These are phyloP conservation scores for Borovskyia barvae DNA, from an alignment of 208 protist genomes.

Conservation along the genomic window DNA sequence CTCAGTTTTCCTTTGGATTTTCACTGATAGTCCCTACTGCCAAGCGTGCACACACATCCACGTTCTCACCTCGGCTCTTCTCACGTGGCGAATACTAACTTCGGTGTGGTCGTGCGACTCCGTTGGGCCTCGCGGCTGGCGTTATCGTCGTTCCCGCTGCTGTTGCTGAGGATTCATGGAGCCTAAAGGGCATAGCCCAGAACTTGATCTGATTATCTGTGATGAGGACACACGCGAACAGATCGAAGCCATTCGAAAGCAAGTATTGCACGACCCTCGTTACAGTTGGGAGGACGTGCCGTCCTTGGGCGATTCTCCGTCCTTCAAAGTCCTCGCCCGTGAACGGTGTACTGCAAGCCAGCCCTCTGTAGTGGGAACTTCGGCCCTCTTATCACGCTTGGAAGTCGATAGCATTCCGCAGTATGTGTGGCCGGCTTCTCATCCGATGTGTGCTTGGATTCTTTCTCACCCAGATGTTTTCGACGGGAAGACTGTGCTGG, in stretches of 20 bases:
- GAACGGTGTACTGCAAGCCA: neutral
- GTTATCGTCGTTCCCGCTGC: no score
- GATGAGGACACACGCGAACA: neutral
- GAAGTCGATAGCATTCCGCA: slow-evolving; percentile 51
- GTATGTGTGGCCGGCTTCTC: slow-evolving; percentile 49
- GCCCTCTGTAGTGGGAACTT: neutral
- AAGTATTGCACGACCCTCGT: slow-evolving; percentile 9
- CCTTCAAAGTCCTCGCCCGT: slow-evolving; percentile 2
- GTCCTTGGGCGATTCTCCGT: neutral
- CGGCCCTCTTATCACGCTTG: slow-evolving; percentile 11
- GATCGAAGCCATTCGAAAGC: slow-evolving; percentile 8
- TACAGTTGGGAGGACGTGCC: slow-evolving; percentile 18
- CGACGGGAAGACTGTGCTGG: slow-evolving; percentile 39
- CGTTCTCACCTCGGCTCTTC: no score
- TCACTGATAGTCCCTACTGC: no score
- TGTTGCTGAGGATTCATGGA: neutral
- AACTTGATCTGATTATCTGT: neutral
- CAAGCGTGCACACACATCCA: no score
- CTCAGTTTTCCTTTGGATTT: no score
- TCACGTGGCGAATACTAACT: no score
- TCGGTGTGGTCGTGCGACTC: no score
- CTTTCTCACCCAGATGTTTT: slow-evolving; percentile 16
- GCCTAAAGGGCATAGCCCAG: neutral
- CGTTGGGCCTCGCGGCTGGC: no score
- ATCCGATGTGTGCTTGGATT: slow-evolving; percentile 35